Evolutionary conservation across 768 basidiomycete species (phyloP), one percentile per base, ranked within the genome.

Genomic region (Polyporus arcularius): DNA sequence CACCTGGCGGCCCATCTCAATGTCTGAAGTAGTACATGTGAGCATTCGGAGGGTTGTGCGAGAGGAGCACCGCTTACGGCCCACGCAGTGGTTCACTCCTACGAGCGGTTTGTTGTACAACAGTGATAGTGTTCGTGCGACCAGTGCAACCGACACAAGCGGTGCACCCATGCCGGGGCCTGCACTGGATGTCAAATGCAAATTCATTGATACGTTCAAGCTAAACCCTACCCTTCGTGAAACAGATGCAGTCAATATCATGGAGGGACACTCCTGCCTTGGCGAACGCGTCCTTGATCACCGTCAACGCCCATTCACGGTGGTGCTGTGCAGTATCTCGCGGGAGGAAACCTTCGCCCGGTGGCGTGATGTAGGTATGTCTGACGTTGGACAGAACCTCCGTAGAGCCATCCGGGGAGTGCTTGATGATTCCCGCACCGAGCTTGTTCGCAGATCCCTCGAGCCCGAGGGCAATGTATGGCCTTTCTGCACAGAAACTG

Each of bases 91-190:
- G 72, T 99, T 99, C n/a, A 98, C 97, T 1, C 94, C 96, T 4
- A 99, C 86, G 5, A 99, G 80, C 3, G 97, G 96, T 70, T 97
- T 98, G 67, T 85, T 75, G 73, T 89, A 95, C 59, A 99, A 73
- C 4, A 97, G 82, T 2, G 94, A 89, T 38, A 99, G 79, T 0
- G 93, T 96, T 50, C 97, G 82, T 0, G 97, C 97, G 35, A 98
- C 91, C 30, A 99, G 77, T 1, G 93, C 96, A 14, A 98, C 94
- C 3, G 96, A 95, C 69, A 96, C 94, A 39, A 99, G 74, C 2
- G 97, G 97, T 39, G 93, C 95, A 49, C 97, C 97, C 97, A 99
- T 99, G 0, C 97, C 97, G n/a, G 97, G 97, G 1, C 97, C 96
- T 98, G 43, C 41, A 32, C 35, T 58, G 48, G 31, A n/a, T 45